Percentiles rank a stretch among this genome's conserved stretches.
These are phyloP conservation scores for Gossypium trilobum DNA, from an alignment of 441 rosid genomes.

Conservation along the genomic window DNA sequence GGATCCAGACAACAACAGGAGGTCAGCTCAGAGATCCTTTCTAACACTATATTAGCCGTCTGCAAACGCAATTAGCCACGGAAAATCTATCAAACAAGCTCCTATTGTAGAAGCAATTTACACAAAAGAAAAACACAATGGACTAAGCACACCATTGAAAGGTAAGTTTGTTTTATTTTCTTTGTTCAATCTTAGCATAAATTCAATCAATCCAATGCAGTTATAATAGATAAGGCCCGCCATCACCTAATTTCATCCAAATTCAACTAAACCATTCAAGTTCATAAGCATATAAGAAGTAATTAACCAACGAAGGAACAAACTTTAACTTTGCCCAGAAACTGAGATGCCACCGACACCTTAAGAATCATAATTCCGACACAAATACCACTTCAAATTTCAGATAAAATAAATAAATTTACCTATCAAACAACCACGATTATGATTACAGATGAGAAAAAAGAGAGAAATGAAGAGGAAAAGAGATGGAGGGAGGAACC, in stretches of 20 bases:
- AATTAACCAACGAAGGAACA: not conserved
- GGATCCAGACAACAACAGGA: not conserved
- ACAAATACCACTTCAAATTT: not conserved
- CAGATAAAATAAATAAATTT: not conserved
- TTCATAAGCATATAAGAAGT: not conserved
- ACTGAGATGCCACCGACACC: not conserved
- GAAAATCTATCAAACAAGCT: not conserved
- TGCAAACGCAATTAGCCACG: not conserved
- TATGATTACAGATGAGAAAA: not conserved
- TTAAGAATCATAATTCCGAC: slow-evolving; percentile 1
- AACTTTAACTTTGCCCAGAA: not conserved
- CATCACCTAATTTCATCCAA: not conserved
- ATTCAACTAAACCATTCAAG: not conserved
- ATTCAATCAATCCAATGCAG: not conserved
- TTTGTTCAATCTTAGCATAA: not conserved
- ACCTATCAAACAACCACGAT: not conserved
- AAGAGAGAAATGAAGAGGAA: not conserved
- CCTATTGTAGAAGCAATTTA: not conserved
- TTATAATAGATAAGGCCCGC: not conserved
- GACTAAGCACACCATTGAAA: not conserved
- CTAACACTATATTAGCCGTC: not conserved
- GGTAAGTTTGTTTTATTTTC: not conserved
- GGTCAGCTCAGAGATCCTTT: not conserved
- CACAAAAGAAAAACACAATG: not conserved
- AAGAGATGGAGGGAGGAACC: slow-evolving; percentile 27